These are phyloP conservation scores for Mycena latifolia DNA, from an alignment of 768 basidiomycete genomes.

Conservation along the genomic window DNA sequence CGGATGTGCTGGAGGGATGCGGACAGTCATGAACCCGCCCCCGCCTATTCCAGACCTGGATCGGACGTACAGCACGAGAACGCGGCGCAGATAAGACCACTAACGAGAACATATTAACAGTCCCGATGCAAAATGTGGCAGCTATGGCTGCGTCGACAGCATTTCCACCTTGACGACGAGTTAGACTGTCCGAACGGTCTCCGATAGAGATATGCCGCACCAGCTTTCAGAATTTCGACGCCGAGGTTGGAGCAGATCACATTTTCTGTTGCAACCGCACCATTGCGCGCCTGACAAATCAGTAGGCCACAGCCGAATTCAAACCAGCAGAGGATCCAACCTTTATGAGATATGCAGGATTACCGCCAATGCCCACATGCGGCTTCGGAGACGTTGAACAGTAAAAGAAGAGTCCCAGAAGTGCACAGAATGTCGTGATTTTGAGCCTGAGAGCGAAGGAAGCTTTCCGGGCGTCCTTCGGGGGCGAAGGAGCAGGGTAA, in stretches of 20 bases:
- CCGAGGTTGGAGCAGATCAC: constrained; percentile 89
- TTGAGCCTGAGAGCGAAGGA: neutral
- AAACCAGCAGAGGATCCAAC: constrained; percentile 24
- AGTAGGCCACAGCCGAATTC: constrained; percentile 71
- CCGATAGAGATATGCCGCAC: neutral
- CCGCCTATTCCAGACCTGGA: constrained; percentile 86
- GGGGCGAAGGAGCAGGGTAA: neutral
- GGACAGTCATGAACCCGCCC: constrained; percentile 88
- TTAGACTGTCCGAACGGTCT: neutral
- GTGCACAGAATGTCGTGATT: constrained; percentile 10
- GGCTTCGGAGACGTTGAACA: neutral
- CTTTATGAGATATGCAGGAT: constrained; percentile 60
- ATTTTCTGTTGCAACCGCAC: constrained; percentile 94
- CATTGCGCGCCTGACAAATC: constrained; percentile 73
- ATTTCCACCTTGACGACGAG: constrained; percentile 73
- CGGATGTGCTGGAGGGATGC: constrained; percentile 68
- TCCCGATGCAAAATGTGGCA: constrained; percentile 82
- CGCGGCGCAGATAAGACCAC: constrained; percentile 41
- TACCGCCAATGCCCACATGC: constrained; percentile 40
- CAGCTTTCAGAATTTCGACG: constrained; percentile 72
- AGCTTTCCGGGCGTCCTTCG: neutral
- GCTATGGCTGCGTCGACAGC: constrained; percentile 91
- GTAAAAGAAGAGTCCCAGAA: constrained; percentile 16
- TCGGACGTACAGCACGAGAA: constrained; percentile 14
- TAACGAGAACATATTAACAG: constrained; percentile 93